Conservation (phyloP, 2,329 filamentous ascomycete species). For the Penicillium psychrosexuale region DNA sequence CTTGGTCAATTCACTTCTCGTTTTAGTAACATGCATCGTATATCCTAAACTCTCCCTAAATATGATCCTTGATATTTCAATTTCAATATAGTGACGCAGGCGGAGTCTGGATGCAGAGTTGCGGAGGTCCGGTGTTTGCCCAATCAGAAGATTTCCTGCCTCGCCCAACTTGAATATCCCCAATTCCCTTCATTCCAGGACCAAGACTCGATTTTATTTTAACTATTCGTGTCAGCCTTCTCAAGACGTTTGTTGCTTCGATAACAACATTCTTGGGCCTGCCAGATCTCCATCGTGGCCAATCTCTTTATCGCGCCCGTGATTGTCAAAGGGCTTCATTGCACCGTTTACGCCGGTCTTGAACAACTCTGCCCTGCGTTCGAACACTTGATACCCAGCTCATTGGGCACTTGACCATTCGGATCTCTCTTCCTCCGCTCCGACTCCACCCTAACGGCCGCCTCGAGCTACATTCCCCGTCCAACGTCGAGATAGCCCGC, state of each 20-base stretch:
- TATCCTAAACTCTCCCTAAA: background rate
- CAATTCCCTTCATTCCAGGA: constrained; percentile 4
- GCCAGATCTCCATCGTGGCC: constrained; percentile 1
- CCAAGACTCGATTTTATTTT: constrained; percentile 1
- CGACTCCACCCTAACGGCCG: background rate
- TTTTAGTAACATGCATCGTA: background rate
- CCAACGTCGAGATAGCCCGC: background rate
- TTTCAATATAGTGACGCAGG: background rate
- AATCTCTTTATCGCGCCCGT: constrained; percentile 3
- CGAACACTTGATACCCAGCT: background rate
- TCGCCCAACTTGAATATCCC: constrained; percentile 14
- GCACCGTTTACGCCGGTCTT: constrained; percentile 7
- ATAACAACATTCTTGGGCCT: constrained; percentile 6
- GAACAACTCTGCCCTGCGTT: constrained; percentile 1
- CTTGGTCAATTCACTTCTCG: background rate
- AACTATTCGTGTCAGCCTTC: background rate
- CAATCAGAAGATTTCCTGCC: constrained; percentile 24
- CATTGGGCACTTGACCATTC: background rate
- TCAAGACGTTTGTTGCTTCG: background rate
- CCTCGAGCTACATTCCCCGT: background rate
- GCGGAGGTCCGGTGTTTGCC: constrained; percentile 15
- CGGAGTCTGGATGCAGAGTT: constrained; percentile 12
- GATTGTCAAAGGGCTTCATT: constrained; percentile 8
- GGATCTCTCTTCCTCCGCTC: background rate
- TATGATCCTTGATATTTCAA: background rate